Evolutionary conservation across 139 green algal genomes (phyloP).

Genomic region (Chlorella sp.): DNA sequence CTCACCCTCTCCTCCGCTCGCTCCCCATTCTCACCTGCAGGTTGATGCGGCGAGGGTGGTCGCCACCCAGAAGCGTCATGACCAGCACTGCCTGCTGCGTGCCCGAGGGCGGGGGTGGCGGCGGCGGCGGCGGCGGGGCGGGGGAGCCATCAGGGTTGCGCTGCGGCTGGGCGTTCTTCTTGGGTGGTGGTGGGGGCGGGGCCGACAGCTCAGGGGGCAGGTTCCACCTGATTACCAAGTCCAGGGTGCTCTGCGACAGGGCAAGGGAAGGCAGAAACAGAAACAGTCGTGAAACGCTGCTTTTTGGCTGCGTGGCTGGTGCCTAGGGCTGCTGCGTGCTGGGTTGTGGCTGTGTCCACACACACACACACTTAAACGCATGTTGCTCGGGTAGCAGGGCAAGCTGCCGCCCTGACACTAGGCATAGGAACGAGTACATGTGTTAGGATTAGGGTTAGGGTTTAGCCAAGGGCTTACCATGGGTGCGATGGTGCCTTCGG

Average conservation of each 20-base stretch:
- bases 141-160: too few species aligned
- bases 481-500: slow-evolving; percentile 29
- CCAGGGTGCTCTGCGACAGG: not conserved
- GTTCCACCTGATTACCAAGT: not conserved
- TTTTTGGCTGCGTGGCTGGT: not conserved
- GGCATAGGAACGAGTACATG: too few species aligned
- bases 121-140: too few species aligned
- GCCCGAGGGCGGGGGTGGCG: too few species aligned
- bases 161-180: not conserved
- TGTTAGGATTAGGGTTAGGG: too few species aligned
- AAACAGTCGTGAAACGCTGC: not conserved
- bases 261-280: not conserved
- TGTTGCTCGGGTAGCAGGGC: too few species aligned
- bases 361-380: too few species aligned
- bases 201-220: slow-evolving; percentile 4
- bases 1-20: too few species aligned
- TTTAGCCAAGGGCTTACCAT: too few species aligned
- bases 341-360: too few species aligned
- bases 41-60: slow-evolving; percentile 6
- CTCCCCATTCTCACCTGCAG: slow-evolving; percentile 22
- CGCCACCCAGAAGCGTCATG: slow-evolving; percentile 36
- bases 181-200: not conserved
- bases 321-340: too few species aligned
- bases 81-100: slow-evolving; percentile 16
- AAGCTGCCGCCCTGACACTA: too few species aligned